phyloP scores from a whole-genome alignment of 352 stramenopile genomes.

The Phytophthora pinifolia region DNA sequence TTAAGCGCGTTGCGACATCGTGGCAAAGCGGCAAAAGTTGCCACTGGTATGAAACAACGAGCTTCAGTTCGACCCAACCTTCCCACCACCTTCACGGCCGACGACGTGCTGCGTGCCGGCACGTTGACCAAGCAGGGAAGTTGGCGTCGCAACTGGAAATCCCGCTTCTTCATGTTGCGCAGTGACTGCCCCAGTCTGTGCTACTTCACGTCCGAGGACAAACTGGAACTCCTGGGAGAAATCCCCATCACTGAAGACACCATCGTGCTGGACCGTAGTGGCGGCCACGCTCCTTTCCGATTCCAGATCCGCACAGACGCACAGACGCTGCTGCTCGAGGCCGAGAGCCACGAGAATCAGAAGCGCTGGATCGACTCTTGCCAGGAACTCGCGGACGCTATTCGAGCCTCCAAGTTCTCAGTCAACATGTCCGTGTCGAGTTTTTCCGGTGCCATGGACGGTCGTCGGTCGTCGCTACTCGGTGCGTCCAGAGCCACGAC shows the following conservation, averaged over 20 bases:
- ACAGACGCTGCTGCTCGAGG: conserved; percentile 63
- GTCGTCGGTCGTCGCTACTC: conserved; percentile 22
- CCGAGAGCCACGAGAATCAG: conserved; percentile 63
- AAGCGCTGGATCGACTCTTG: conserved; percentile 70
- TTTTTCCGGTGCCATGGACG: conserved; percentile 16
- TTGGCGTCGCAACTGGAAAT: conserved; percentile 88
- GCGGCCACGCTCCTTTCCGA: conserved; percentile 52
- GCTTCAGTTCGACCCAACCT: conserved; percentile 8
- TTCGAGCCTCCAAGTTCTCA: conserved; percentile 65
- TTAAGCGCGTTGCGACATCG: conserved; percentile 75
- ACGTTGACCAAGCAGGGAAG: conserved; percentile 79
- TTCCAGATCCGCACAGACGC: conserved; percentile 68
- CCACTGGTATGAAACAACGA: conserved; percentile 22
- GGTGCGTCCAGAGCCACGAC: conserved; percentile 9
- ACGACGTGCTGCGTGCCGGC: conserved; percentile 61
- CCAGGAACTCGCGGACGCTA: conserved; percentile 62
- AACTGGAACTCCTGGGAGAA: conserved; percentile 72
- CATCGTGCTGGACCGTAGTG: conserved; percentile 70
- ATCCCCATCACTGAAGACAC: conserved; percentile 74
- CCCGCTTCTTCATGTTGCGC: conserved; percentile 79
- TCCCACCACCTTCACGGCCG: conserved; percentile 65
- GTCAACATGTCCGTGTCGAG: conserved; percentile 40
- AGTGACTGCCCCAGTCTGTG: conserved; percentile 71
- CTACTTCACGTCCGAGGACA: conserved; percentile 86
- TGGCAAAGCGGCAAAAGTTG: conserved; percentile 37